Percentiles rank a stretch among this genome's conserved stretches.
Evolutionary conservation across 768 basidiomycete species (phyloP).

Genomic region (Wakefieldia striispora): DNA sequence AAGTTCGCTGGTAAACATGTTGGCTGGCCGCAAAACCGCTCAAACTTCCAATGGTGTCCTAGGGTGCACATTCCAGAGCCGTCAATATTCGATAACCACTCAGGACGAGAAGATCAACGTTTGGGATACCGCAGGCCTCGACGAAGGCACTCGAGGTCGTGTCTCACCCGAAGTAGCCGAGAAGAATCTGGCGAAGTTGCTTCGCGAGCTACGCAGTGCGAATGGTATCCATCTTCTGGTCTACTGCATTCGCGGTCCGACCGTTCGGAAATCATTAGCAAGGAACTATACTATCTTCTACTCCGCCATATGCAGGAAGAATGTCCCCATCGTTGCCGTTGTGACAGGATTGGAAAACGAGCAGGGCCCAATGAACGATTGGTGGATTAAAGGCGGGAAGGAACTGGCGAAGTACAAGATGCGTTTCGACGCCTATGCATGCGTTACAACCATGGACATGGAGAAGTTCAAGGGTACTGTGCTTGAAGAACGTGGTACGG

Average conservation of each 20-base stretch:
- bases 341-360: conserved; percentile 36
- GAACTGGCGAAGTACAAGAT: conserved; percentile 34
- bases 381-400: conserved; percentile 38
- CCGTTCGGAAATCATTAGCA: conserved; percentile 22
- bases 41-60: conserved; percentile 28
- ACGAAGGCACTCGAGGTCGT: conserved; percentile 26
- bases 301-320: conserved; percentile 29
- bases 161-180: conserved; percentile 27
- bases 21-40: conserved; percentile 31
- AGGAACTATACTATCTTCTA: conserved; percentile 34
- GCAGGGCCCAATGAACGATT: conserved; percentile 31
- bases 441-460: conserved; percentile 37
- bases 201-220: conserved; percentile 28
- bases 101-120: conserved; percentile 14
- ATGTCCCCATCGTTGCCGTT: conserved; percentile 31
- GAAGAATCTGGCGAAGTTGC: conserved; percentile 25
- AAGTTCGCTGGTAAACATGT: conserved; percentile 44
- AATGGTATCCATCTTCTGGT: conserved; percentile 32
- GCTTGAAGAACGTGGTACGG: conserved; percentile 15
- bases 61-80: conserved; percentile 38
- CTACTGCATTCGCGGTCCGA: conserved; percentile 34
- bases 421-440: conserved; percentile 39
- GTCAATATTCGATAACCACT: conserved; percentile 22
- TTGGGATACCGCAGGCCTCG: conserved; percentile 36
- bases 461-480: conserved; percentile 10